A percentile compares a stretch with the other conserved stretches of the same genome.
These are phyloP conservation scores for Sphaerulina vaccinii DNA, from an alignment of 2,329 filamentous ascomycete species.

Conservation along the genomic window DNA sequence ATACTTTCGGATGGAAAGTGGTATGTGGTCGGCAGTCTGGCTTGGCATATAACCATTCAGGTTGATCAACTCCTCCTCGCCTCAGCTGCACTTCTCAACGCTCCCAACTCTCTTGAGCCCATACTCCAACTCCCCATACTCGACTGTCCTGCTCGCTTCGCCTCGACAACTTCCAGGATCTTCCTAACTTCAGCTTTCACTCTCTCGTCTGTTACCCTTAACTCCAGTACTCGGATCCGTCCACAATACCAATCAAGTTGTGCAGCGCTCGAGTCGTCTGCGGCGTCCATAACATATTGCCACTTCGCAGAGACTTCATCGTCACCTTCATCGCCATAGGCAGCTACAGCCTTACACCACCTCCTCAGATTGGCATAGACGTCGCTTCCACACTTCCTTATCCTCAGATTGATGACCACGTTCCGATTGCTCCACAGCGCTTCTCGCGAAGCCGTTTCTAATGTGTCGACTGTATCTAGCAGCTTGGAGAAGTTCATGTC, in stretches of 20 bases:
- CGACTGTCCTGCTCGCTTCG: background rate
- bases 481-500: constrained; percentile 29
- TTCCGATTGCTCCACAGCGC: background rate
- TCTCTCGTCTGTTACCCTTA: background rate
- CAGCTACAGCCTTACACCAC: constrained; percentile 5
- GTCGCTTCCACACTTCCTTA: constrained; percentile 7
- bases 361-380: constrained; percentile 9
- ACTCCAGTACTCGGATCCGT: constrained; percentile 2
- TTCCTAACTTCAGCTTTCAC: constrained; percentile 6
- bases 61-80: too few species aligned
- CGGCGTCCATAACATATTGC: constrained; percentile 1
- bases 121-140: constrained; percentile 6
- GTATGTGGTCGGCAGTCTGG: too few species aligned
- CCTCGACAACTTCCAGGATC: constrained; percentile 9
- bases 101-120: constrained; percentile 14
- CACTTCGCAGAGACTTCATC: background rate
- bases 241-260: constrained; percentile 15
- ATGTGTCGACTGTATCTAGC: background rate
- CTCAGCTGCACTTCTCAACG: too few species aligned
- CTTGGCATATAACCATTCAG: too few species aligned
- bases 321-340: background rate
- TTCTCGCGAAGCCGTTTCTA: background rate
- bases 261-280: background rate
- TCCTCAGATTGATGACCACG: background rate
- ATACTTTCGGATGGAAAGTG: too few species aligned